Evolutionary conservation across 1,139 yeast genomes (phyloP).

Genomic region (Blastobotrys illinoisensis): DNA sequence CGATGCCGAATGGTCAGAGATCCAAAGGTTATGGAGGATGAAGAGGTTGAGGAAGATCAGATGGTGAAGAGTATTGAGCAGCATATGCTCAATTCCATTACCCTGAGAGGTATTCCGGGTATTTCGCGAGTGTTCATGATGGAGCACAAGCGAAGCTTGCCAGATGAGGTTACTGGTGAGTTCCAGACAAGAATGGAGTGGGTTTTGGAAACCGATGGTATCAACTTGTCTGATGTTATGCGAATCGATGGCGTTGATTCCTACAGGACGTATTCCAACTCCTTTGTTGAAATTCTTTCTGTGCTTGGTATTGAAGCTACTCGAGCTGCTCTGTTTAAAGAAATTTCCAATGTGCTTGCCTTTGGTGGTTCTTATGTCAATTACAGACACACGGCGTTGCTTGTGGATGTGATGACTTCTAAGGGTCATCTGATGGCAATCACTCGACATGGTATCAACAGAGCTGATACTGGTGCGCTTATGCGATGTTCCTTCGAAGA

Average conservation of each 20-base stretch:
- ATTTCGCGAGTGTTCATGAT: conserved; percentile 87
- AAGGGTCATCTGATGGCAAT: conserved; percentile 98
- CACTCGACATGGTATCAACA: conserved; percentile 98
- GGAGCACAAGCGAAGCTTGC: conserved; percentile 79
- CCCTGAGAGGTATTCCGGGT: conserved; percentile 93
- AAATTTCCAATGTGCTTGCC: conserved; percentile 93
- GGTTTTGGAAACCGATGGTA: conserved; percentile 99
- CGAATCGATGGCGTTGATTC: conserved; percentile 93
- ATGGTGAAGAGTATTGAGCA: conserved; percentile 92
- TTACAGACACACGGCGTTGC: conserved; percentile 94
- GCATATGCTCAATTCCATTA: conserved; percentile 91
- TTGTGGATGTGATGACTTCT: conserved; percentile 98
- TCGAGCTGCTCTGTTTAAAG: conserved; percentile 86
- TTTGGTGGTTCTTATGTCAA: conserved; percentile 99
- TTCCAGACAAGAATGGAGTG: conserved; percentile 87
- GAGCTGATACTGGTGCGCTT: conserved; percentile 97
- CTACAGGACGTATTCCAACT: conserved; percentile 84
- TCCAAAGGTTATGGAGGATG: conserved; percentile 87
- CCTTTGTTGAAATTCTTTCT: conserved; percentile 90
- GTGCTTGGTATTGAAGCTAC: conserved; percentile 99
- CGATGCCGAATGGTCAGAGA: conserved; percentile 99
- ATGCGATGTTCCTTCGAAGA: conserved; percentile 99
- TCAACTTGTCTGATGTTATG: conserved; percentile 91
- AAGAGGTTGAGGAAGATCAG: conserved; percentile 95
- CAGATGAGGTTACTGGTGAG: conserved; percentile 74